Evolutionary conservation across 2,329 filamentous ascomycete genomes (phyloP), one percentile per base, ranked within the genome.

Genomic region (Setomelanomma holmii): DNA sequence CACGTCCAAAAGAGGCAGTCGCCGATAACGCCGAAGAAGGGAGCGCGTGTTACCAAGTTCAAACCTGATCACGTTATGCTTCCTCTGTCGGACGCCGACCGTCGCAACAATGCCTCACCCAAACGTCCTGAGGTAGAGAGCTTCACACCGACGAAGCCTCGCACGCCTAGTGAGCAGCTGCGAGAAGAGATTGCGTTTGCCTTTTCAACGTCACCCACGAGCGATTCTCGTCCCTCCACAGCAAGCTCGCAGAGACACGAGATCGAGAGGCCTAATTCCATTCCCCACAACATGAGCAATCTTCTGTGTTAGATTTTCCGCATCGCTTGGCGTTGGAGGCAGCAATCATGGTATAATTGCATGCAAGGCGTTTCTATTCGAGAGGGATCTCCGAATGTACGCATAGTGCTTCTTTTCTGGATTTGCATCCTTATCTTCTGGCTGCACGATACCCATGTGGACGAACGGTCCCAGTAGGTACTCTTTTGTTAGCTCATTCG

Each of bases 21-120:
- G n/a, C 66, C 68, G 0, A 40, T 49, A n/a, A 69, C 61, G 5
- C 63, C 67, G 1, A 60, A 44, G 20, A 55, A 50, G n/a, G 38
- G 55, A 30, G 36, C 42, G 12, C 51, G 51, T 43, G n/a, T 69
- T 24, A 72, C 67, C 17, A 61, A 51, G 20, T 56, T 70, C 40
- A 72, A 68, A 39, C 24, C 46, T 10, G 56, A 53, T 4, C 55
- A 51, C 8, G 53, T 62, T 16, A 69, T 74, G 63, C 53, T 53
- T 34, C 65, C 60, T 14, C 43, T 75, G 16, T 69, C 72, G 8
- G 53, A 61, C 12, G 61, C 60, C 5, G 68, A 71, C 33, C 49
- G 55, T n/a, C 68, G 71, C 21, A 69, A 69, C 60, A 75, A 75
- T 27, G 60, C 65, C 12, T 64, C 63, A 2, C 66, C 66, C 7